Base-by-base conservation (phyloP, 495 filamentous ascomycete species). In the Stereocaulon alpinum region DNA sequence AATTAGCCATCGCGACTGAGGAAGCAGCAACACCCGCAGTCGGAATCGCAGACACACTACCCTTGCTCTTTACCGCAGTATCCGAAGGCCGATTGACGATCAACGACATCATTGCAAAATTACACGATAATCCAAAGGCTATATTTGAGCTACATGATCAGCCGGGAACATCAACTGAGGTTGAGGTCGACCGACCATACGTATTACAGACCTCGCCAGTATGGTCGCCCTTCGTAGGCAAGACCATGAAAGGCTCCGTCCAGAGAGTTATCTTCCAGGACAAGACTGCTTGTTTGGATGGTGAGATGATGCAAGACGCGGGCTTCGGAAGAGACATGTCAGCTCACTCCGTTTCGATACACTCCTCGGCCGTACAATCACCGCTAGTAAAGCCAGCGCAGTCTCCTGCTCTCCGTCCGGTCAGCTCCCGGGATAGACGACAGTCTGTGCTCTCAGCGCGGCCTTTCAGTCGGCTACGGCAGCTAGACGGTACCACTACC, bases 71-170 rank as follows among this genome's bases (percentile, higher is more conserved):
- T 66, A 89, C 86, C 45, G 87, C 88, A 34, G 86, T 91, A 30
- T 76, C 83, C 17, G 86, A 91, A 68, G 87, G 88, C 56, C 83
- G 76, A 61, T 70, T 93, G 63, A 88, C 85, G 1, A 71, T 89
- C 34, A 85, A 91, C 32, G 87, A 91, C 65, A 76, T 93, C 67
- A 83, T 77, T 57, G 67, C 75, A 30, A 80, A 84, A 18, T 77
- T 93, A 2, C 86, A 92, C 66, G 84, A 89, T 63, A 91, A 90
- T 64, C 88, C 88, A 20, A 89, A 86, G 76, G 81, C 80, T 64
- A 93, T 93, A 62, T 93, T 92, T 60, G 87, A 92, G 74, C 78
- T 93, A 49, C 88, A 93, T 63, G 88, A 93, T 63, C 88, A 93
- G 68, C 73, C 82, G 18, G 85, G 84, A 58, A 83, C 85, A 56